These are phyloP conservation scores for Dictyostelium intermedium DNA, from an alignment of 78 protist species.

Conservation along the genomic window DNA sequence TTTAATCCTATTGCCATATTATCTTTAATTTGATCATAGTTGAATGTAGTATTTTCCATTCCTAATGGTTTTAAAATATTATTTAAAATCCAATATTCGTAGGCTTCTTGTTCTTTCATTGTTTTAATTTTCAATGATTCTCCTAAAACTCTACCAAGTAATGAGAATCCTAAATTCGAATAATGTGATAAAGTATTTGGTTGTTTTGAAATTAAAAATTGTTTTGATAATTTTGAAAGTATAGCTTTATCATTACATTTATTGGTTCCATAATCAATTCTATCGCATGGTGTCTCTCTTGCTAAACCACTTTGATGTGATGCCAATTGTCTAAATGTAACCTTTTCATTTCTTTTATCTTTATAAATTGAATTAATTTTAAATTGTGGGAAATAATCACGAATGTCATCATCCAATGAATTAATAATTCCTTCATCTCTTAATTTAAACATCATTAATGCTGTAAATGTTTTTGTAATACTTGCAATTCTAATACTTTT, in stretches of 20 bases:
- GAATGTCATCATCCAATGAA: conserved; percentile 37
- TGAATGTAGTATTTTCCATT: conserved; percentile 17
- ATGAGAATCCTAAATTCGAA: conserved; percentile 4
- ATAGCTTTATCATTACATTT: conserved; percentile 23
- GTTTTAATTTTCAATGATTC: not conserved
- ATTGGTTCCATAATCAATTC: not conserved
- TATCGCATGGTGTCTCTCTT: conserved; percentile 34
- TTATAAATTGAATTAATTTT: conserved; percentile 1
- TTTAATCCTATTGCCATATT: conserved; percentile 1
- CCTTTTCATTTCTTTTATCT: conserved; percentile 6
- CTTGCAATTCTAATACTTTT: conserved; percentile 60
- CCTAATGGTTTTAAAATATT: conserved; percentile 32
- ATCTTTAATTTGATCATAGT: not conserved
- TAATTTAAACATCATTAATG: conserved; percentile 57
- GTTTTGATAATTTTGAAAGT: conserved; percentile 4
- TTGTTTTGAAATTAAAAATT: conserved; percentile 9
- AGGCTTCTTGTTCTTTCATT: not conserved
- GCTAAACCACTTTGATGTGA: conserved; percentile 46
- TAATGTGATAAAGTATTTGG: conserved; percentile 22
- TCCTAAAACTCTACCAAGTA: conserved; percentile 22
- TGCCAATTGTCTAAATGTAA: conserved; percentile 56
- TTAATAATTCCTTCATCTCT: conserved; percentile 38
- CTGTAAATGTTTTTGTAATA: conserved; percentile 53
- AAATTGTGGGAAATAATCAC: conserved; percentile 41
- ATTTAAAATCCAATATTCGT: conserved; percentile 12